Evolutionary conservation across 345 rosid species (phyloP).

Genomic region (Syzygium jambos): DNA sequence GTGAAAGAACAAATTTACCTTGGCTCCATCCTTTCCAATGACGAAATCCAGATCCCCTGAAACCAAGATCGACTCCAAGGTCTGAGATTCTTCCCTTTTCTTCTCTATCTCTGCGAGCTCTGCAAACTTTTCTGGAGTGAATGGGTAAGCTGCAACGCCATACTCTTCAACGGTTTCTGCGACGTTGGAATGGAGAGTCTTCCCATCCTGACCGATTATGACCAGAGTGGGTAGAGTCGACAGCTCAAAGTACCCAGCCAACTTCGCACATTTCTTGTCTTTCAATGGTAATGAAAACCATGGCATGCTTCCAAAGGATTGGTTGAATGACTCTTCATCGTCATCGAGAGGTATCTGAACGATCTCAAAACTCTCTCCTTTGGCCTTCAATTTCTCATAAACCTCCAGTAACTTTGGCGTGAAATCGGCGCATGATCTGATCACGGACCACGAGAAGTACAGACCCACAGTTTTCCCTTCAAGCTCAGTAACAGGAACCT

Average conservation of each 20-base stretch:
- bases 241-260: constrained; percentile 7
- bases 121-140: constrained; percentile 11
- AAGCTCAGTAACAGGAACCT: constrained; percentile 10
- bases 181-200: constrained; percentile 5
- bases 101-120: constrained; percentile 18
- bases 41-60: constrained; percentile 11
- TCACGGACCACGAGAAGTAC: constrained; percentile 5
- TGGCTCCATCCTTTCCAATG: constrained; percentile 10
- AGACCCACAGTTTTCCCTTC: constrained; percentile 13
- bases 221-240: constrained; percentile 9
- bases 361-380: constrained; percentile 10
- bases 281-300: constrained; percentile 18
- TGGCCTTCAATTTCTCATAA: constrained; percentile 6
- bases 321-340: not conserved
- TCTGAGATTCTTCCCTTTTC: constrained; percentile 9
- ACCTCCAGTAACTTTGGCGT: not conserved
- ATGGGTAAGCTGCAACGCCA: constrained; percentile 10
- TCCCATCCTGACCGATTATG: constrained; percentile 10
- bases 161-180: constrained; percentile 6
- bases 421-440: not conserved
- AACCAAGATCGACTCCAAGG: constrained; percentile 14
- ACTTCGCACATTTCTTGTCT: not conserved
- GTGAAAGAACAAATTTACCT: not conserved
- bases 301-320: constrained; percentile 6
- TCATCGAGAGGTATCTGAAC: constrained; percentile 11